These are phyloP conservation scores for Insectozyma bohioensis DNA, from an alignment of 1,139 yeast genomes.

Conservation along the genomic window DNA sequence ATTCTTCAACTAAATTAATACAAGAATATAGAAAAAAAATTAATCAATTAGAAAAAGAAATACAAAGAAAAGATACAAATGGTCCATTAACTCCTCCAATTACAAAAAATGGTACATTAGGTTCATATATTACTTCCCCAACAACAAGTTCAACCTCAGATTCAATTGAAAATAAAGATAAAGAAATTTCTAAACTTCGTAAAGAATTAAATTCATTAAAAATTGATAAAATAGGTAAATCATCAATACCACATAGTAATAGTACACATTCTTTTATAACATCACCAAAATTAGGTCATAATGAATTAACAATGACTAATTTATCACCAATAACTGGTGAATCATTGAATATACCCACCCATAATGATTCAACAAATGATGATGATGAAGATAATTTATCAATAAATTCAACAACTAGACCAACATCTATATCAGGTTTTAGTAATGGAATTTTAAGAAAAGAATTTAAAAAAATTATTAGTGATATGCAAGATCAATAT, in stretches of 20 bases:
- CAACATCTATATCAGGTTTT: conserved; percentile 19
- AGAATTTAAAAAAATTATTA: conserved; percentile 69
- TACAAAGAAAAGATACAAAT: conserved; percentile 2
- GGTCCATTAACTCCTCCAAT: conserved; percentile 3
- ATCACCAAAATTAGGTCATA: conserved; percentile 8
- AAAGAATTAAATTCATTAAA: conserved; percentile 48
- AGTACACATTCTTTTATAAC: too few species aligned
- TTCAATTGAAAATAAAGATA: conserved; percentile 36
- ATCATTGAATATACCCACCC: conserved; percentile 7
- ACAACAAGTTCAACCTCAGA: conserved; percentile 11
- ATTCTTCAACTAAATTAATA: conserved; percentile 45
- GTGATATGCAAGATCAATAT: conserved; percentile 61
- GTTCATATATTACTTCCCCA: background rate
- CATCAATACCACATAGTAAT: conserved; percentile 4
- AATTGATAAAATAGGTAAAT: conserved; percentile 47
- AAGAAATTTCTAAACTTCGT: conserved; percentile 46
- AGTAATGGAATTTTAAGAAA: conserved; percentile 56
- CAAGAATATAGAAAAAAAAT: conserved; percentile 51
- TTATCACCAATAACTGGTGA: conserved; percentile 30
- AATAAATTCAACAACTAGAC: conserved; percentile 14
- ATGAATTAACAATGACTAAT: conserved; percentile 8
- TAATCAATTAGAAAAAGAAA: conserved; percentile 43
- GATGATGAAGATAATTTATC: conserved; percentile 8
- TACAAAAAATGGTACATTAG: background rate
- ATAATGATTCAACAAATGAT: conserved; percentile 1